Conservation (phyloP, 1,284 basidiomycete species). For the Cryptococcus jaspeensis region DNA sequence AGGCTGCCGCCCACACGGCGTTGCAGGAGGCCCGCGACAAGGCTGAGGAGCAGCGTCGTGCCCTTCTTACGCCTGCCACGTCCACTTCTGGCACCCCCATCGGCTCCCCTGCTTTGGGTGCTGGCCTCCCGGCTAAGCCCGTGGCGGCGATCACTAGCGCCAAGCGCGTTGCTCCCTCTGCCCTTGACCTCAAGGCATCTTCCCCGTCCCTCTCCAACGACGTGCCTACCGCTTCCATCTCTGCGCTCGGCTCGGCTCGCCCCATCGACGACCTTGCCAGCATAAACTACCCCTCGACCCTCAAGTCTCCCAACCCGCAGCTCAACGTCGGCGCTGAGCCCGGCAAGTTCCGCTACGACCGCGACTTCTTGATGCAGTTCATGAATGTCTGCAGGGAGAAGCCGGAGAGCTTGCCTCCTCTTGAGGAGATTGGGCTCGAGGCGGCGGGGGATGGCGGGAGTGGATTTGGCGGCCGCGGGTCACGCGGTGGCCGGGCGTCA, state of each 20-base stretch:
- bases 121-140: conserved; percentile 50
- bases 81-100: conserved; percentile 37
- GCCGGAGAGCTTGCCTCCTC: conserved; percentile 81
- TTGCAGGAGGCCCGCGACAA: conserved; percentile 24
- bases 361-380: conserved; percentile 96
- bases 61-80: conserved; percentile 23
- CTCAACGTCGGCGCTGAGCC: conserved; percentile 77
- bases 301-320: conserved; percentile 78
- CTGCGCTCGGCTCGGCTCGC: conserved; percentile 69
- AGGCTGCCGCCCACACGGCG: conserved; percentile 27
- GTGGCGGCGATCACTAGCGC: conserved; percentile 38
- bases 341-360: conserved; percentile 96
- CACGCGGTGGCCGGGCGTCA: conserved; percentile 35
- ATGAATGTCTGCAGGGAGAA: conserved; percentile 94
- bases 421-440: conserved; percentile 90
- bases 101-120: conserved; percentile 44
- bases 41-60: conserved; percentile 31
- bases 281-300: conserved; percentile 78
- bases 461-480: conserved; percentile 33
- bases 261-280: conserved; percentile 78
- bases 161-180: conserved; percentile 58
- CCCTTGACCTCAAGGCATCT: conserved; percentile 62
- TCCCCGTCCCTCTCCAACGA: conserved; percentile 34
- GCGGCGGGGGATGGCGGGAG: conserved; percentile 63
- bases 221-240: conserved; percentile 52